Conservation (phyloP, 2,329 filamentous ascomycete species). For the Colletotrichum trifolii region DNA sequence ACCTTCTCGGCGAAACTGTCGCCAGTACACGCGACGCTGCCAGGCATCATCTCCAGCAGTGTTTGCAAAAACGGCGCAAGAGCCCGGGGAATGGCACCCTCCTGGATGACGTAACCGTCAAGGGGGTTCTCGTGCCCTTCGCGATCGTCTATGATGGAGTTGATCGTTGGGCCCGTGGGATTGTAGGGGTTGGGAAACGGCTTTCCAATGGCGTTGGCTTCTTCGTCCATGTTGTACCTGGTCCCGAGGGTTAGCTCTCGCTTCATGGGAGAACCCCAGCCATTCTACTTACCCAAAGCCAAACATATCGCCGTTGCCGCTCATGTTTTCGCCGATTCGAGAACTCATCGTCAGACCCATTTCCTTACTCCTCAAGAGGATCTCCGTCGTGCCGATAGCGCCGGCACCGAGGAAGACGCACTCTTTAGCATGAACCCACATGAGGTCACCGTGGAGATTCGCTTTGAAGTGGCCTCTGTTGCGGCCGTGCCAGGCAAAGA, state of each 20-base stretch:
- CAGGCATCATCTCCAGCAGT: conserved; percentile 66
- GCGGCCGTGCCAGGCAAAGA: conserved; percentile 72
- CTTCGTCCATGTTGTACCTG: conserved; percentile 68
- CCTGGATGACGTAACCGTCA: conserved; percentile 73
- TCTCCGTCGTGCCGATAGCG: conserved; percentile 73
- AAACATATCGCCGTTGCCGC: conserved; percentile 74
- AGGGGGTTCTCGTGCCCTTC: conserved; percentile 62
- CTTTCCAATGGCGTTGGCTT: conserved; percentile 67
- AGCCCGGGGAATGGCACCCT: conserved; percentile 69
- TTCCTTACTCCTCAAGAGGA: conserved; percentile 68
- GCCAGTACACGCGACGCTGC: conserved; percentile 52
- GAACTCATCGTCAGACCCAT: conserved; percentile 69
- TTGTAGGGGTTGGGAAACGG: conserved; percentile 60
- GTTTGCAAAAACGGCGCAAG: conserved; percentile 66
- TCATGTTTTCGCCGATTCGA: conserved; percentile 68
- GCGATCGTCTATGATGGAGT: conserved; percentile 70
- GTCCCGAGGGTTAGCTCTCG: conserved; percentile 35
- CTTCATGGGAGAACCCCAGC: background rate
- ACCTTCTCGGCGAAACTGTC: conserved; percentile 54
- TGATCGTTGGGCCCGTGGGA: conserved; percentile 72
- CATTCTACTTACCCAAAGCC: conserved; percentile 63
- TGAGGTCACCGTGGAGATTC: conserved; percentile 67
- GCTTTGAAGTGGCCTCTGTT: conserved; percentile 66
- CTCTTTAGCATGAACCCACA: conserved; percentile 75
- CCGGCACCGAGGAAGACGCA: conserved; percentile 76